These are phyloP conservation scores for Fraxinus latifolia DNA, from an alignment of 305 asterid species.

Conservation along the genomic window DNA sequence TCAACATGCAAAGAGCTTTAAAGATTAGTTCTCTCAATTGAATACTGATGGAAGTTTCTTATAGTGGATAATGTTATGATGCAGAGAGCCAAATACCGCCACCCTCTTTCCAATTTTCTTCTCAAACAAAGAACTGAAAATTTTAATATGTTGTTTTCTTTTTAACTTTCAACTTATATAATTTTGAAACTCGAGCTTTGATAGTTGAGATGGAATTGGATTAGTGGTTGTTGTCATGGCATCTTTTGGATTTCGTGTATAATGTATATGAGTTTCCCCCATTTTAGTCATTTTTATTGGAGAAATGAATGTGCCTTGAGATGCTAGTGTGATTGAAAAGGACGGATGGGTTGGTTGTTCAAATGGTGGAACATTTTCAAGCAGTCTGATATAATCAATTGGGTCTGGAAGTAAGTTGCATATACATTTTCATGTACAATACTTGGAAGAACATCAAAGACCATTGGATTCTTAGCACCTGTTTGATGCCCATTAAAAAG, in stretches of 20 bases:
- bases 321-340: neutral
- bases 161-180: neutral
- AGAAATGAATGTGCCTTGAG: neutral
- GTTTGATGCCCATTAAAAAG: no score
- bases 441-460: neutral
- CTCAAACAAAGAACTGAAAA: neutral
- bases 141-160: neutral
- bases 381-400: neutral
- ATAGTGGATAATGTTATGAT: neutral
- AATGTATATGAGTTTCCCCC: neutral
- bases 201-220: neutral
- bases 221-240: neutral
- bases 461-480: neutral
- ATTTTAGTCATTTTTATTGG: neutral
- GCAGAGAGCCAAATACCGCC: neutral
- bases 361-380: neutral
- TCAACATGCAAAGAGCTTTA: neutral
- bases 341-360: neutral
- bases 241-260: neutral
- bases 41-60: neutral
- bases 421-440: neutral
- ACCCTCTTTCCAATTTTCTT: neutral
- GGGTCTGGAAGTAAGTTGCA: neutral
- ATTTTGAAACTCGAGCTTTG: neutral
- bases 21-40: constrained; percentile 4